A percentile compares a stretch with the other conserved stretches of the same genome.
These are phyloP conservation scores for Borovskyia barvae DNA, from an alignment of 208 protist genomes.

Conservation along the genomic window DNA sequence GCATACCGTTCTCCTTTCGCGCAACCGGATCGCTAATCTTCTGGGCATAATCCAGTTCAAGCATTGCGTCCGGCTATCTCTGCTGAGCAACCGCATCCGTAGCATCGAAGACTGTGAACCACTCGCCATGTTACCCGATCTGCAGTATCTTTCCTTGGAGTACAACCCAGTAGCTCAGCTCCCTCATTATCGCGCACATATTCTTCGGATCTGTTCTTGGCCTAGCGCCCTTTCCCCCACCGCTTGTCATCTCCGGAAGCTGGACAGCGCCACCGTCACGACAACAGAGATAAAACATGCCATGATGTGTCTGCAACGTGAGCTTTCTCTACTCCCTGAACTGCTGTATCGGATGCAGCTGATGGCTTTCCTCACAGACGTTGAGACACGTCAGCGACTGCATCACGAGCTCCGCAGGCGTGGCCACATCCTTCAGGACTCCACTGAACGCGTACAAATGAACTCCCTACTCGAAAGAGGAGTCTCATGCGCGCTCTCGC, in stretches of 20 bases:
- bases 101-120: constrained; percentile 78
- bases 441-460: constrained; percentile 9
- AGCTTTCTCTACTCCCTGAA: constrained; percentile 57
- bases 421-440: constrained; percentile 43
- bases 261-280: constrained; percentile 52
- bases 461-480: constrained; percentile 43
- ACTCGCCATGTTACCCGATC: constrained; percentile 60
- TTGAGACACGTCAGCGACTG: constrained; percentile 45
- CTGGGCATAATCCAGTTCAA: constrained; percentile 82
- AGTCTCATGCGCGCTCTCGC: constrained; percentile 30
- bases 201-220: constrained; percentile 79
- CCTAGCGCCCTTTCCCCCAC: constrained; percentile 43
- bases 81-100: constrained; percentile 73
- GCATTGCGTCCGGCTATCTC: constrained; percentile 73
- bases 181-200: constrained; percentile 77
- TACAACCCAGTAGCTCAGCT: constrained; percentile 80
- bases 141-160: constrained; percentile 80
- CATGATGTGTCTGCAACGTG: constrained; percentile 52
- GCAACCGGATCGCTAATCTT: constrained; percentile 57
- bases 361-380: constrained; percentile 44
- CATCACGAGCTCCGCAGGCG: constrained; percentile 55
- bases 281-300: constrained; percentile 41
- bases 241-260: constrained; percentile 67
- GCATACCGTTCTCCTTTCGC: constrained; percentile 76
- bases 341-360: constrained; percentile 64